phyloP scores from a whole-genome alignment of 495 filamentous ascomycete genomes.

The Lasiosphaeriaceae sp. region DNA sequence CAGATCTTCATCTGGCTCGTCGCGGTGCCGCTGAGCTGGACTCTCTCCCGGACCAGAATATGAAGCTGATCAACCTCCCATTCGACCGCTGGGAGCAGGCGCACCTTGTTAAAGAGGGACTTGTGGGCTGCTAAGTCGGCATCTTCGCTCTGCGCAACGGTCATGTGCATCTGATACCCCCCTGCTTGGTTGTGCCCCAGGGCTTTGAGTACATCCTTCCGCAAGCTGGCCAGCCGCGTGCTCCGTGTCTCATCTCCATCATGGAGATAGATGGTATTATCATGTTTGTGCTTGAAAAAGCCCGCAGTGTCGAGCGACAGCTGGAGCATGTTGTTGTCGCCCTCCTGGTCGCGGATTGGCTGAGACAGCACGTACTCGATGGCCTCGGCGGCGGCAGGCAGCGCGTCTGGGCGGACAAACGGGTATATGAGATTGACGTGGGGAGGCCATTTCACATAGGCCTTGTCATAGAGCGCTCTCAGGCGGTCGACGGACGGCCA shows the following conservation, averaged over 20 bases:
- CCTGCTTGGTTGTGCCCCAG: slow-evolving; percentile 15
- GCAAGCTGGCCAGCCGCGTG: slow-evolving; percentile 13
- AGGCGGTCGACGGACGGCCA: slow-evolving; percentile 44
- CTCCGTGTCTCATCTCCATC: slow-evolving; percentile 13
- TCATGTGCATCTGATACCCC: slow-evolving; percentile 44
- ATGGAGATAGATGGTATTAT: slow-evolving; percentile 43
- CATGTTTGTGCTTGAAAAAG: slow-evolving; percentile 37
- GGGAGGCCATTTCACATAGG: slow-evolving; percentile 54
- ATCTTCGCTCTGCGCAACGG: slow-evolving; percentile 50
- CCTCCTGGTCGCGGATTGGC: background rate
- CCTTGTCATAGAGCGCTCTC: slow-evolving; percentile 52
- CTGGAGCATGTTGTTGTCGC: slow-evolving; percentile 7
- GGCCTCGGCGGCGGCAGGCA: slow-evolving; percentile 11
- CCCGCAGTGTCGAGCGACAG: slow-evolving; percentile 33
- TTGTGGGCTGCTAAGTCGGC: slow-evolving; percentile 28
- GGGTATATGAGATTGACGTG: slow-evolving; percentile 60
- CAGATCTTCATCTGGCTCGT: slow-evolving; percentile 40
- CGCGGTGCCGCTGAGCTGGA: slow-evolving; percentile 9
- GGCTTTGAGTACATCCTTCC: slow-evolving; percentile 15
- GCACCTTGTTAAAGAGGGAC: slow-evolving; percentile 43
- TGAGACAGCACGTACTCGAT: slow-evolving; percentile 2
- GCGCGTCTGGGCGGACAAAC: slow-evolving; percentile 39
- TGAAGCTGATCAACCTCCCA: slow-evolving; percentile 43
- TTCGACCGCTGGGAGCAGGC: slow-evolving; percentile 29
- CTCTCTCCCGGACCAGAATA: slow-evolving; percentile 43